Conservation (phyloP, 1,284 basidiomycete genomes). For the Microbotryum saponariae region DNA sequence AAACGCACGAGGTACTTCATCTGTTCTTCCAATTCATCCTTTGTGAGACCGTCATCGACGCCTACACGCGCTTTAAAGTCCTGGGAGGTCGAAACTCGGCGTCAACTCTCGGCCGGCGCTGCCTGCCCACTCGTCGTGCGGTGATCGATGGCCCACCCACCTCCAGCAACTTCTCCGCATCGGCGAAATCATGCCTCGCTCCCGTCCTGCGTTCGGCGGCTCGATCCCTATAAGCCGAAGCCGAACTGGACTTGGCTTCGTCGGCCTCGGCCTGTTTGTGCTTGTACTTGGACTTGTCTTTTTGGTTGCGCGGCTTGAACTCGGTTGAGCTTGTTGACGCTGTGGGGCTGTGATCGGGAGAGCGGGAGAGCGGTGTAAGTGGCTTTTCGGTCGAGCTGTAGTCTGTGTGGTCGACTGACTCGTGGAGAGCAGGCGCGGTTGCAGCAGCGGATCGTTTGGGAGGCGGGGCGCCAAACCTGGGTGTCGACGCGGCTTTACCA, state of each 20-base stretch:
- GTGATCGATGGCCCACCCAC: not conserved
- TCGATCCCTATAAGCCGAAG: slow-evolving; percentile 18
- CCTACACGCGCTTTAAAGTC: slow-evolving; percentile 21
- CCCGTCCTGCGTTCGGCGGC: slow-evolving; percentile 23
- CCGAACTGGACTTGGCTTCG: slow-evolving; percentile 1
- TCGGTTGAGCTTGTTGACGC: slow-evolving; percentile 13
- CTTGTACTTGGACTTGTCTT: not conserved
- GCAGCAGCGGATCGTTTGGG: slow-evolving; percentile 12
- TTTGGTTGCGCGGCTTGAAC: slow-evolving; percentile 21
- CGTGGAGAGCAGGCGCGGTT: no score
- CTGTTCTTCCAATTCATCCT: slow-evolving; percentile 14
- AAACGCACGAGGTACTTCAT: slow-evolving; percentile 27
- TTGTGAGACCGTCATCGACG: slow-evolving; percentile 6
- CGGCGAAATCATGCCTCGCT: slow-evolving; percentile 22
- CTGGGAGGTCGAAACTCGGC: not conserved
- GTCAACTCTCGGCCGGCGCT: not conserved
- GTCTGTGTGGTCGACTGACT: no score
- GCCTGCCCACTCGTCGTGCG: no score
- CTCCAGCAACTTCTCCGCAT: slow-evolving; percentile 27
- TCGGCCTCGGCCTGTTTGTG: slow-evolving; percentile 4
- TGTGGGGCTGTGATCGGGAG: no score
- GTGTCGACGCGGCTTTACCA: not conserved
- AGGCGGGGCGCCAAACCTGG: slow-evolving; percentile 15
- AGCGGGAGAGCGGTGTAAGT: no score
- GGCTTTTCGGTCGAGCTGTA: no score